Percentiles rank a stretch among this genome's conserved stretches.
Evolutionary conservation across 2,329 filamentous ascomycete species (phyloP).

Genomic region (Torrubiellomyces zombiae): DNA sequence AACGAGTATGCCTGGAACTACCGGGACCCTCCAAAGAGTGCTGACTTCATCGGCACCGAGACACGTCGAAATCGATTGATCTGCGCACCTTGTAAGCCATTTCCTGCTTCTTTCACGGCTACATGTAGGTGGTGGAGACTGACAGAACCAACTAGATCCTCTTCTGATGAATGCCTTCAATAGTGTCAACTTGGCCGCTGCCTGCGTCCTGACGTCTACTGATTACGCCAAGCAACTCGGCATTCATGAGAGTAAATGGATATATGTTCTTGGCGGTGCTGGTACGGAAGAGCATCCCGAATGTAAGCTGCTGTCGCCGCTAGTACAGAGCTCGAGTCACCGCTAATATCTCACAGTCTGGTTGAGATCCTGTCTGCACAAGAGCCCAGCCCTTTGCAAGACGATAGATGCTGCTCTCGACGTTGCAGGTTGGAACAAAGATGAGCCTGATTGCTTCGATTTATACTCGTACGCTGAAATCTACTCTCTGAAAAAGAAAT

Average conservation of each 20-base stretch:
- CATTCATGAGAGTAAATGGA: slow-evolving; percentile 38
- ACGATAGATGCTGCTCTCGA: slow-evolving; percentile 37
- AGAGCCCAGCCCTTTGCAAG: slow-evolving; percentile 38
- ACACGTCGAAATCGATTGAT: slow-evolving; percentile 48
- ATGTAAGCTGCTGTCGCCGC: slow-evolving; percentile 20
- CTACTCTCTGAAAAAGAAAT: not conserved
- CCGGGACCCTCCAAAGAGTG: slow-evolving; percentile 25
- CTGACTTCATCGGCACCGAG: slow-evolving; percentile 35
- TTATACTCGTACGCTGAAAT: slow-evolving; percentile 38
- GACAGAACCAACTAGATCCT: slow-evolving; percentile 30
- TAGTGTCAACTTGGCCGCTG: slow-evolving; percentile 45
- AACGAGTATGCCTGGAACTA: slow-evolving; percentile 42
- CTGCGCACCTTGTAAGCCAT: slow-evolving; percentile 42
- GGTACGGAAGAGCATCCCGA: slow-evolving; percentile 39
- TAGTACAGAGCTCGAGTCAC: not conserved
- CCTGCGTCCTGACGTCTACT: slow-evolving; percentile 41
- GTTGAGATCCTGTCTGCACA: slow-evolving; percentile 40
- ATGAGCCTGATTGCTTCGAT: slow-evolving; percentile 43
- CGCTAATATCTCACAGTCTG: slow-evolving; percentile 28
- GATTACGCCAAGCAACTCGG: slow-evolving; percentile 35
- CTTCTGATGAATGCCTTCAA: slow-evolving; percentile 59
- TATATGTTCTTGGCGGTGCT: slow-evolving; percentile 47
- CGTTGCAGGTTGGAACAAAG: slow-evolving; percentile 25
- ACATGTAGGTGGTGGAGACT: too few species aligned
- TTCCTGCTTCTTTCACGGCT: not conserved